These are phyloP conservation scores for Canna indica DNA, from an alignment of 176 grass and related monocot species.

Conservation along the genomic window DNA sequence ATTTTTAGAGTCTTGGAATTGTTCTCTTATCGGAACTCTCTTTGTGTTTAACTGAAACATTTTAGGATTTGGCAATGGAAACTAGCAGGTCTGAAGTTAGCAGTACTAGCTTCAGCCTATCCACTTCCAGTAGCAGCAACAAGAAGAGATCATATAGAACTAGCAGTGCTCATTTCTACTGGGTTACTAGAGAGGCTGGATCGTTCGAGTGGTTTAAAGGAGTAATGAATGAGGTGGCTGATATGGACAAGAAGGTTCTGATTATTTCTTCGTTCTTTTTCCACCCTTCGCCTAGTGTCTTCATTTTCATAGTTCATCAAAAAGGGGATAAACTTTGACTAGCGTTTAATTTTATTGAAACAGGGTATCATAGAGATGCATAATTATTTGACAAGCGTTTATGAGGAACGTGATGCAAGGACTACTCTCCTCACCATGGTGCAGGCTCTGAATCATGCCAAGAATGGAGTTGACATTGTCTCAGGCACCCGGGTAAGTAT, in stretches of 20 bases:
- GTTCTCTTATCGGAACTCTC: background rate
- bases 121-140: slow-evolving; percentile 68
- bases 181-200: slow-evolving; percentile 81
- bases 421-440: slow-evolving; percentile 95
- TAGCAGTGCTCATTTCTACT: slow-evolving; percentile 87
- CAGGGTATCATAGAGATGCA: slow-evolving; percentile 95
- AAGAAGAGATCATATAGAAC: slow-evolving; percentile 83
- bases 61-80: slow-evolving; percentile 82
- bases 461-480: slow-evolving; percentile 83
- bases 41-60: background rate
- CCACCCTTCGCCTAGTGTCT: background rate
- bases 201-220: slow-evolving; percentile 99
- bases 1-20: background rate
- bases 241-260: slow-evolving; percentile 97
- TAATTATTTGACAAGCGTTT: slow-evolving; percentile 98
- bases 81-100: slow-evolving; percentile 90
- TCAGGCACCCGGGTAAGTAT: slow-evolving; percentile 81
- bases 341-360: background rate
- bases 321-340: background rate
- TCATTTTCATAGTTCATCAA: background rate
- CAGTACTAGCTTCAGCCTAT: slow-evolving; percentile 69
- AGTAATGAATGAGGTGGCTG: slow-evolving; percentile 95
- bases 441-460: slow-evolving; percentile 96
- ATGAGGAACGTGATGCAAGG: slow-evolving; percentile 89
- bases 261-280: background rate